Evolutionary conservation across 257 asterid genomes (phyloP), one percentile per base, ranked within the genome.

Genomic region (Scutellaria barbata): DNA sequence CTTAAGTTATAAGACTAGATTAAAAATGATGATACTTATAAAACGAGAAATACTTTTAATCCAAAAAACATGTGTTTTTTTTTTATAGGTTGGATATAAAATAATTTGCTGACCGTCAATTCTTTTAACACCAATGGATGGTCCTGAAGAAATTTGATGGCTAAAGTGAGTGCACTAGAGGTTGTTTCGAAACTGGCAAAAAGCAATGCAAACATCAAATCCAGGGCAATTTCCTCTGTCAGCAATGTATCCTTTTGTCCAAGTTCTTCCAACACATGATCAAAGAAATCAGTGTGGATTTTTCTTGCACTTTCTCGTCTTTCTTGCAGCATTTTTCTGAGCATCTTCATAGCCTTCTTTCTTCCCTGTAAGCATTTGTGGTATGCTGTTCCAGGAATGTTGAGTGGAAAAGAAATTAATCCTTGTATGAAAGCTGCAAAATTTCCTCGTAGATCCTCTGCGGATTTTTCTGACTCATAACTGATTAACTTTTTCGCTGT

Each of bases 121-220:
- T 83, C 73, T 78, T 83, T 77, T 42, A 86, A 75, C 12, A 81
- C 95, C 71, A 46, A 39, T 9, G 95, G 96, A 82, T 85, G 79
- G 18, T 89, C 95, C 6, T 10, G 57, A 1, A 91, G 89, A 51
- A 89, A 80, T 70, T 87, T 91, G 25, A 79, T 60, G 7, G 91
- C 92, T 33, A 86, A 76, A 77, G 96, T 91, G 74, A 89, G 80
- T 12, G 96, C 97, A 50, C 84, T 67, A 50, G 97, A 91, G 74
- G 96, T 91, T 37, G 97, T 91, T 73, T 89, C 97, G 18, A 78
- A 87, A 90, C 93, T 91, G 73, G 96, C 97, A 75, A 91, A 91
- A 68, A 91, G 97, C 48, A 91, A 72, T 54, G 85, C 95, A 74
- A 91, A 91, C 96, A 91, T 91, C 85, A 91, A 89, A 76, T 91